Conservation (phyloP, 2,329 filamentous ascomycete species). For the Arthrobotrys sinensis region DNA sequence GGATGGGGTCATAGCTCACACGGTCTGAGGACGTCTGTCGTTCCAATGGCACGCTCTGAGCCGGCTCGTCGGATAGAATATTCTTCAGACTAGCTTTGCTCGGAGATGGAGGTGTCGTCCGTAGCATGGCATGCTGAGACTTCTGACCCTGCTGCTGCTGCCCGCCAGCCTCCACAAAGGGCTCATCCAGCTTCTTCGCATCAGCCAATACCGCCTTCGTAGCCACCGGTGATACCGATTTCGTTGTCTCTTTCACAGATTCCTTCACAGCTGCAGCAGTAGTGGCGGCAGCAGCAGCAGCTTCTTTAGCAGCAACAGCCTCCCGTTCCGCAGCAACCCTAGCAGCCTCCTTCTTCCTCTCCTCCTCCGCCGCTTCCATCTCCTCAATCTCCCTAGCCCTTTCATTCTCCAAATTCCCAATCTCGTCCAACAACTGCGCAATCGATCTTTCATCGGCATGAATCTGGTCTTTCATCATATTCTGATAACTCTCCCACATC, state of each 20-base stretch:
- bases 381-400: slow-evolving; percentile 52
- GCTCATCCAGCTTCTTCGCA: slow-evolving; percentile 30
- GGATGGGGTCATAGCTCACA: slow-evolving; percentile 51
- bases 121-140: slow-evolving; percentile 40
- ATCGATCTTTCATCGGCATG: slow-evolving; percentile 45
- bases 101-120: slow-evolving; percentile 54
- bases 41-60: slow-evolving; percentile 39
- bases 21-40: slow-evolving; percentile 38
- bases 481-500: slow-evolving; percentile 56
- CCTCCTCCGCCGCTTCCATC: slow-evolving; percentile 50
- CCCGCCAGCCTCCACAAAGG: slow-evolving; percentile 5
- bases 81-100: slow-evolving; percentile 52
- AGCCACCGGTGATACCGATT: slow-evolving; percentile 38
- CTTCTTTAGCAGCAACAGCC: slow-evolving; percentile 28
- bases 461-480: slow-evolving; percentile 58
- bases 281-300: slow-evolving; percentile 2
- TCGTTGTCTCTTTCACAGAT: slow-evolving; percentile 4
- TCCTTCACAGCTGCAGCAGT: not conserved
- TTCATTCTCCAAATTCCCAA: slow-evolving; percentile 59
- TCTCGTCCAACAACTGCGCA: slow-evolving; percentile 54
- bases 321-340: slow-evolving; percentile 25
- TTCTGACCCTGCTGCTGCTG: slow-evolving; percentile 21
- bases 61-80: slow-evolving; percentile 47
- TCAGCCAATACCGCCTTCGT: slow-evolving; percentile 16
- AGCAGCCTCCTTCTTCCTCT: slow-evolving; percentile 45